These are phyloP conservation scores for Eucalyptus shirleyi DNA, from an alignment of 345 rosid species.

Conservation along the genomic window DNA sequence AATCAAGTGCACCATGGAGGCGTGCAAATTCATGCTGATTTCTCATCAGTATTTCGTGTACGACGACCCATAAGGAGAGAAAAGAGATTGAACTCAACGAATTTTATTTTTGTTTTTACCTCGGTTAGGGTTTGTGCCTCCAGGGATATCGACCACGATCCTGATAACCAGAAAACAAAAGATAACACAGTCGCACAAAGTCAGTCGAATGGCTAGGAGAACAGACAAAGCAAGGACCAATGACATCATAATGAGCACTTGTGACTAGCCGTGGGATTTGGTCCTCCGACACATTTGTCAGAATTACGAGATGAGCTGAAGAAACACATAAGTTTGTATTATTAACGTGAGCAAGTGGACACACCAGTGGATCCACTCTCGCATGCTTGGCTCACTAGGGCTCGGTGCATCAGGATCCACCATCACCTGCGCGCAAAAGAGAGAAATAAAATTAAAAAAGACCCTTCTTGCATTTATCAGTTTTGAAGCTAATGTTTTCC, in stretches of 20 bases:
- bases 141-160: conserved; percentile 74
- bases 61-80: not conserved
- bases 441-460: not conserved
- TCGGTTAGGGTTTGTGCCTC: conserved; percentile 51
- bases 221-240: not conserved
- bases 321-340: not conserved
- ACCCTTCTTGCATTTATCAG: not conserved
- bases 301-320: not conserved
- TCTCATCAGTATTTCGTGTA: not conserved
- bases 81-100: not conserved
- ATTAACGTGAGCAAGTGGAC: not conserved
- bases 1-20: not conserved
- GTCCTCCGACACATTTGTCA: not conserved
- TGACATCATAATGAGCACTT: not conserved
- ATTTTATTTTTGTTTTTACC: conserved; percentile 17
- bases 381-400: conserved; percentile 78
- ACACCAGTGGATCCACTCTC: conserved; percentile 94
- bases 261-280: not conserved
- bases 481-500: not conserved
- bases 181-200: not conserved
- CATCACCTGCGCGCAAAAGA: conserved; percentile 44
- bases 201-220: not conserved
- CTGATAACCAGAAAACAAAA: conserved; percentile 7
- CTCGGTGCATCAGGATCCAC: conserved; percentile 94
- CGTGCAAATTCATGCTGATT: not conserved